Evolutionary conservation across 2,329 filamentous ascomycete genomes (phyloP), one percentile per base, ranked within the genome.

Genomic region (Ceratocystiopsis sp.): DNA sequence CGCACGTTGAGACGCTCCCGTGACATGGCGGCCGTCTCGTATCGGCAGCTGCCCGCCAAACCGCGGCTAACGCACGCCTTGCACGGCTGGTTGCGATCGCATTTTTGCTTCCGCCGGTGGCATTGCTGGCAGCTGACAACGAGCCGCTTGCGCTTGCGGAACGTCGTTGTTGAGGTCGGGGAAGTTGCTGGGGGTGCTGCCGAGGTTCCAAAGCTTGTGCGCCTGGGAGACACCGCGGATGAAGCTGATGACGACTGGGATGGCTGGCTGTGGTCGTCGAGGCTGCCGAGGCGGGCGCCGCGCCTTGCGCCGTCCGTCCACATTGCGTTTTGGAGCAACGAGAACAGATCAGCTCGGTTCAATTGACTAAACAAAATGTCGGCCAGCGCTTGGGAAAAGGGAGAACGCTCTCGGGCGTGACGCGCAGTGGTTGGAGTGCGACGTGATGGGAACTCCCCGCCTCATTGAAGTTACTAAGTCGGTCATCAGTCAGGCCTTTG

Each of bases 61-160:
- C 69, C 71, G 42, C 74, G 65, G 42, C 68, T 66, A 32, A 66
- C 61, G 56, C 74, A 78, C 53, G 76, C 76, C 39, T 67, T 65
- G 55, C 74, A 78, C 2, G 74, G 74, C 46, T 69, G 61, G 46
- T 68, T 64, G 46, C 74, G 67, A 53, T 78, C 73, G 55, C 74
- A 78, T 67, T 74, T 74, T 53, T 76, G 72, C 53, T 79, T 79
- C 46, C 75, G 65, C 47, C 74, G 63, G 56, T 78, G 75, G 50
- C 75, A 79, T 53, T 79, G 74, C 12, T 68, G 73, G 51, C 75
- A 79, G 9, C 72, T 77, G 45, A 78, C 73, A 38, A 78, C 71
- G 37, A 73, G 63, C 35, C 75, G 65, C 52, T 71, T 67, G 49
- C 75, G 64, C 57, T 78, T 78, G 44, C 69, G 65, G 5, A 67